Evolutionary conservation across 2,329 filamentous ascomycete species (phyloP), one percentile per base, ranked within the genome.

Genomic region (Penicillium palitans): DNA sequence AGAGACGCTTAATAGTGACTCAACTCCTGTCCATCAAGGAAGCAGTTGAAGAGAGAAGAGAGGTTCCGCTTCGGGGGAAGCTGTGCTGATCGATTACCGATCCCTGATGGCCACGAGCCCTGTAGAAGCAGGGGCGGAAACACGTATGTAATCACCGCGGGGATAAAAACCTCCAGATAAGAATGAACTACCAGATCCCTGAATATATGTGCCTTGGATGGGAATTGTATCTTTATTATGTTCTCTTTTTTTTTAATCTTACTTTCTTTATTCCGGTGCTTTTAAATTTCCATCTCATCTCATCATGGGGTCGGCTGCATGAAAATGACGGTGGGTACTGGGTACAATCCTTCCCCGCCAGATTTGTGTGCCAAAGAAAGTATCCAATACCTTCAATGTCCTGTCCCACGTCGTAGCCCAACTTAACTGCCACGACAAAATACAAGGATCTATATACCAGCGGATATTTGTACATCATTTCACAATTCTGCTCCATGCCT

Each of bases 381-480:
- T 64, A 60, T 21, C 41, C 3, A 46, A 50, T 55, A 55, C 63
- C 27, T 47, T 27, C 31, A 8, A 27, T 49, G 45, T 15, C 47
- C 15, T 53, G 47, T 60, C 48, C 55, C 50, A 45, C 39, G 76
- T 79, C 59, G 65, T 80, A 0, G 63, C 68, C 8, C 47, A 45
- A 52, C 21, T 33, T 19, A 24, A 35, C 45, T 24, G 19, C 39
- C 40, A 49, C 31, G 12, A 9, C 24, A 6, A 15, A 15, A 53
- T 37, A 76, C 72, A 3, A 75, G 79, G 60, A 25, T 37, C 17
- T 24, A 19, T 17, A 31, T 31, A 7, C 15, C 35, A 57, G 35
- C 35, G 21, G 42, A 47, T 19, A 37, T 8, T 25, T 7, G 8
- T 19, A 17, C 3, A 55, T 54, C 37, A 57, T 57, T 13, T 54